phyloP scores from a whole-genome alignment of 345 rosid genomes.

The Camelina laxa region DNA sequence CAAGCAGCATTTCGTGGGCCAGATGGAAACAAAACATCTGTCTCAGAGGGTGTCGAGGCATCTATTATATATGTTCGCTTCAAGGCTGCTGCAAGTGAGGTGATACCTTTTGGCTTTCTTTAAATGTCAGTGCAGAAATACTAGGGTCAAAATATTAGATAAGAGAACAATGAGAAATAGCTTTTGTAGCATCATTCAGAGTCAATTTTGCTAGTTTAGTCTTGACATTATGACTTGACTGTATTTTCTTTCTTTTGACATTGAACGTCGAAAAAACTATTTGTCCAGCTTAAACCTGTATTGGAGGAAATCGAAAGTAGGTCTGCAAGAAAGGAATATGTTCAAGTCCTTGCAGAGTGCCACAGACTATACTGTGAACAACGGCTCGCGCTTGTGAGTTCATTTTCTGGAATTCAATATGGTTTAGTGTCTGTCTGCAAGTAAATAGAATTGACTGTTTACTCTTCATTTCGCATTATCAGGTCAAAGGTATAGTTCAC shows the following conservation, averaged over 20 bases:
- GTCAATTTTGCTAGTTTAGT: constrained; percentile 28
- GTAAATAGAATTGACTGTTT: constrained; percentile 21
- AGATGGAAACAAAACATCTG: constrained; percentile 66
- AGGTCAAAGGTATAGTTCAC: constrained; percentile 91
- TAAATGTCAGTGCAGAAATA: constrained; percentile 17
- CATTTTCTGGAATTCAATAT: constrained; percentile 19
- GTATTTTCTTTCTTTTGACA: constrained; percentile 2
- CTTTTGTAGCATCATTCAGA: constrained; percentile 4
- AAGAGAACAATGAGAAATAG: neutral
- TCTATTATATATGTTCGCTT: constrained; percentile 94
- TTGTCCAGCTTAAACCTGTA: constrained; percentile 85
- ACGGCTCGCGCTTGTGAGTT: constrained; percentile 81
- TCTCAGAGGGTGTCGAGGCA: constrained; percentile 97
- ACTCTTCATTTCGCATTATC: constrained; percentile 32
- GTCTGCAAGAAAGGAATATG: constrained; percentile 87
- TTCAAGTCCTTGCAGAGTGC: constrained; percentile 84
- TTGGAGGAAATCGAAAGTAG: constrained; percentile 93
- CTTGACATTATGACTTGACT: neutral
- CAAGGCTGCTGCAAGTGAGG: constrained; percentile 98
- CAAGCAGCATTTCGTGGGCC: constrained; percentile 78
- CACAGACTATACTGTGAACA: constrained; percentile 96
- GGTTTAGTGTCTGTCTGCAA: constrained; percentile 25
- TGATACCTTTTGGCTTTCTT: constrained; percentile 35
- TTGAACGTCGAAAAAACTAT: neutral
- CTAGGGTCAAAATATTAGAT: constrained; percentile 1